Conservation (phyloP, 2,329 filamentous ascomycete species). For the Paramyrothecium sp. region DNA sequence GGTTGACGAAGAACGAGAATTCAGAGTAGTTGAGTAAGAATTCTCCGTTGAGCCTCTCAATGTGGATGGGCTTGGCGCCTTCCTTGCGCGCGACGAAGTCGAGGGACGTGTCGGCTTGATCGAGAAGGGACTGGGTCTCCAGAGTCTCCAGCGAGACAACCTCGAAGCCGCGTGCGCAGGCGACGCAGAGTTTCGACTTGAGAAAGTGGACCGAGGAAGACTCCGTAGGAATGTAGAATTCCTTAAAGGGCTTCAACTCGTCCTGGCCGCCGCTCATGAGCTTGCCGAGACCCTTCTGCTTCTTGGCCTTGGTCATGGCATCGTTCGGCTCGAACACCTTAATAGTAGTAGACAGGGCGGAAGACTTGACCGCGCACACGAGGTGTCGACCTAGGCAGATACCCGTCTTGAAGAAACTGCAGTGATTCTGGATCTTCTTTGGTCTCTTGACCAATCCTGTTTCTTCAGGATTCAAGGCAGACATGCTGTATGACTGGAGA, state of each 20-base stretch:
- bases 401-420: constrained; percentile 97
- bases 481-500: constrained; percentile 82
- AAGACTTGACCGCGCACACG: constrained; percentile 95
- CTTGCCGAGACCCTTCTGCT: constrained; percentile 91
- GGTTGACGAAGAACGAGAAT: constrained; percentile 98
- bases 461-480: constrained; percentile 83
- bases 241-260: constrained; percentile 94
- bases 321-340: constrained; percentile 99
- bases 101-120: constrained; percentile 95
- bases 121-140: constrained; percentile 95
- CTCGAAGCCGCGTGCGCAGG: constrained; percentile 93
- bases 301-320: constrained; percentile 87
- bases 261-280: constrained; percentile 94
- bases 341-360: constrained; percentile 89
- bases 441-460: constrained; percentile 78
- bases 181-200: constrained; percentile 93
- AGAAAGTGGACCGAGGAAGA: constrained; percentile 98
- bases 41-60: constrained; percentile 94
- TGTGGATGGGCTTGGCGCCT: constrained; percentile 91
- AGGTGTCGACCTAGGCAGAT: constrained; percentile 92
- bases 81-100: constrained; percentile 96
- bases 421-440: constrained; percentile 95
- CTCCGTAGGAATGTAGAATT: constrained; percentile 98
- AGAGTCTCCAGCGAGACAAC: constrained; percentile 95
- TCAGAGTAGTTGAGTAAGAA: constrained; percentile 98